These are phyloP conservation scores for Fraxinus albicans DNA, from an alignment of 305 asterid genomes.

Conservation along the genomic window DNA sequence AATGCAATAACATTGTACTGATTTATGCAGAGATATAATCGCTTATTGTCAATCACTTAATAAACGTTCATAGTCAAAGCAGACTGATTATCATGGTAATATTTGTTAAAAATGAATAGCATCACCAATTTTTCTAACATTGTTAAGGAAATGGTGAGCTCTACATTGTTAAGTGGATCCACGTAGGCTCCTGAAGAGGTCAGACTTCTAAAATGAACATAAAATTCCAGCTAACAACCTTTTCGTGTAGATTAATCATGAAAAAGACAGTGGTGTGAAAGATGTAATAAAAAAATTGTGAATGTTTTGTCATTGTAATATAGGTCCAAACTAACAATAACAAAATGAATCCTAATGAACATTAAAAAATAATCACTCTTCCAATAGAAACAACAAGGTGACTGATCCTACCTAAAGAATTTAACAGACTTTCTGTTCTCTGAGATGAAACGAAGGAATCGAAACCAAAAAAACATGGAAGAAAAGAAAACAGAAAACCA, in stretches of 20 bases:
- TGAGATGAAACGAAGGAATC: conserved; percentile 1
- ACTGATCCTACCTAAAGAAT: conserved; percentile 4
- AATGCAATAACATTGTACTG: not conserved
- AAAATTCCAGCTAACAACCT: not conserved
- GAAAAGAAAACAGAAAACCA: not conserved
- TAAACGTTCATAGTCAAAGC: not conserved
- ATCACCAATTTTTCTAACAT: not conserved
- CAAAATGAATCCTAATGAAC: not conserved
- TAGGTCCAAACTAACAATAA: conserved; percentile 15
- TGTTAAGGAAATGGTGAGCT: not conserved
- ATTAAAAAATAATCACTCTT: conserved; percentile 9
- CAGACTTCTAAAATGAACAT: not conserved
- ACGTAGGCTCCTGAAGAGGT: not conserved
- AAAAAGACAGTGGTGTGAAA: not conserved
- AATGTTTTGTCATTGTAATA: not conserved
- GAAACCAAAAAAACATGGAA: conserved; percentile 2
- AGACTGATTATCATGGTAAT: not conserved
- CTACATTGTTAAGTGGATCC: not conserved
- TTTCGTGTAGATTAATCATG: not conserved
- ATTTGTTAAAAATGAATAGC: not conserved
- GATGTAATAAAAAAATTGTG: conserved; percentile 6
- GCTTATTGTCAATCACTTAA: not conserved
- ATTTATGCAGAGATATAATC: not conserved
- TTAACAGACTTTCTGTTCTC: conserved; percentile 9
- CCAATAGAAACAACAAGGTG: conserved; percentile 6